Evolutionary conservation across 1,284 basidiomycete genomes (phyloP).

Genomic region (Pholiota adiposa): DNA sequence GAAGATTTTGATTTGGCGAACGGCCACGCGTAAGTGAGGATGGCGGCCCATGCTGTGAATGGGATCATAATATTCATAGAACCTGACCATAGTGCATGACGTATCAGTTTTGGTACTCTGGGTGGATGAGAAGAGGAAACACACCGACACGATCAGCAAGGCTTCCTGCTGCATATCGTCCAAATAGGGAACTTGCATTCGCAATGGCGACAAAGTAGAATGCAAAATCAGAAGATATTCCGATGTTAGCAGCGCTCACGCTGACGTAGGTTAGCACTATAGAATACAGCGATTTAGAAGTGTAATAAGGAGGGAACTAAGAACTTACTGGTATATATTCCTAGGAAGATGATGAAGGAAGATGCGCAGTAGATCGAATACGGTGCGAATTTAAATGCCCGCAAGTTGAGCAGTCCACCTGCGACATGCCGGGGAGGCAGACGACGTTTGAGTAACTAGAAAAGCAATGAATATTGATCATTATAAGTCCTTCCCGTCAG

Average conservation of each 20-base stretch:
- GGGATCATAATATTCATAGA: conserved; percentile 61
- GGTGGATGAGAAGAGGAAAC: neutral
- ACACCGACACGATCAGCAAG: conserved; percentile 44
- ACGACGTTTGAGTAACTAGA: conserved; percentile 50
- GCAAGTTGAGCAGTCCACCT: conserved; percentile 24
- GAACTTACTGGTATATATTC: conserved; percentile 27
- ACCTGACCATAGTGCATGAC: conserved; percentile 35
- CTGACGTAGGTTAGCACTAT: conserved; percentile 50
- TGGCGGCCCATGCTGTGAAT: conserved; percentile 49
- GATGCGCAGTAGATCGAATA: conserved; percentile 28
- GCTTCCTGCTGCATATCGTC: conserved; percentile 43
- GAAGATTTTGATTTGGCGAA: conserved; percentile 45
- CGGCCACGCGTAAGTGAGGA: conserved; percentile 64
- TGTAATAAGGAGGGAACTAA: neutral
- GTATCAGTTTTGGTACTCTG: neutral
- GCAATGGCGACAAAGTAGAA: conserved; percentile 54
- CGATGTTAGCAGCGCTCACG: conserved; percentile 41
- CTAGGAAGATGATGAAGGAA: conserved; percentile 26
- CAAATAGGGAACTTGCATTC: conserved; percentile 48
- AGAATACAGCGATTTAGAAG: neutral
- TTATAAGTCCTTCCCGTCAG: neutral
- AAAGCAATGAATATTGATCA: neutral
- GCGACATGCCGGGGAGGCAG: conserved; percentile 32
- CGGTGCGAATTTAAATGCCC: conserved; percentile 23
- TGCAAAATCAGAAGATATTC: conserved; percentile 43